Percentiles rank a stretch among this genome's conserved stretches.
phyloP scores from a whole-genome alignment of 768 basidiomycete genomes.

The Lentinula guzmanii region DNA sequence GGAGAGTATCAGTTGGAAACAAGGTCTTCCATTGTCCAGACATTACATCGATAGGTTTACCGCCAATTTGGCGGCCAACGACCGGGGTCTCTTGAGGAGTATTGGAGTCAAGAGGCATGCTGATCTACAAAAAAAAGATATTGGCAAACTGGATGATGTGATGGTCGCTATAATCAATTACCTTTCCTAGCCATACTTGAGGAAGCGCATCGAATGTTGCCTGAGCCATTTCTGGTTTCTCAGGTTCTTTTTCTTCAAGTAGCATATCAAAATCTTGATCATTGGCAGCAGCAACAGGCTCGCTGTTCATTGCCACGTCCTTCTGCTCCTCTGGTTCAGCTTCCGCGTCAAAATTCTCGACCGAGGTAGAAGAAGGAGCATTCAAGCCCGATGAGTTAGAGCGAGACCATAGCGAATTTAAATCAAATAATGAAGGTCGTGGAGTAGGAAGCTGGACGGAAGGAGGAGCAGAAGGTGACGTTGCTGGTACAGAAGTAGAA shows the following conservation, averaged over 20 bases:
- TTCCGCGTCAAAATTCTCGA: constrained; percentile 17
- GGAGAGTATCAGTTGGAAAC: constrained; percentile 63
- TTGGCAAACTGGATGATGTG: constrained; percentile 6
- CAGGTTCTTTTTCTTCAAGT: constrained; percentile 51
- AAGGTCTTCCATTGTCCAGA: constrained; percentile 71
- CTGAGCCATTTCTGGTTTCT: constrained; percentile 35
- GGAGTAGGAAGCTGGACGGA: constrained; percentile 35
- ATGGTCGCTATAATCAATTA: constrained; percentile 24
- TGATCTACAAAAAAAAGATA: constrained; percentile 39
- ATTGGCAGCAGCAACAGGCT: constrained; percentile 37
- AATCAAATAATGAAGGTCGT: constrained; percentile 56
- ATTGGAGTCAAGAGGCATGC: constrained; percentile 74
- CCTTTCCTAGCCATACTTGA: constrained; percentile 72
- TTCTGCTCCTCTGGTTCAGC: constrained; percentile 20
- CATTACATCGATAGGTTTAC: constrained; percentile 48
- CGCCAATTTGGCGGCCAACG: constrained; percentile 75
- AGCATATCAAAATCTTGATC: constrained; percentile 89
- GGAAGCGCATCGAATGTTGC: constrained; percentile 50
- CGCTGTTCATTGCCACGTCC: constrained; percentile 35
- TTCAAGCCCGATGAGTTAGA: constrained; percentile 22
- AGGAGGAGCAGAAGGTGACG: constrained; percentile 5
- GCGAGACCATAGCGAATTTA: constrained; percentile 66
- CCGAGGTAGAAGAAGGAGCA: constrained; percentile 13
- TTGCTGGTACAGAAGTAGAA: constrained; percentile 3
- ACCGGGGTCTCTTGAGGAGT: constrained; percentile 63